Evolutionary conservation across 2,329 filamentous ascomycete species (phyloP), one percentile per base, ranked within the genome.

Genomic region (Aspergillus sclerotialis): DNA sequence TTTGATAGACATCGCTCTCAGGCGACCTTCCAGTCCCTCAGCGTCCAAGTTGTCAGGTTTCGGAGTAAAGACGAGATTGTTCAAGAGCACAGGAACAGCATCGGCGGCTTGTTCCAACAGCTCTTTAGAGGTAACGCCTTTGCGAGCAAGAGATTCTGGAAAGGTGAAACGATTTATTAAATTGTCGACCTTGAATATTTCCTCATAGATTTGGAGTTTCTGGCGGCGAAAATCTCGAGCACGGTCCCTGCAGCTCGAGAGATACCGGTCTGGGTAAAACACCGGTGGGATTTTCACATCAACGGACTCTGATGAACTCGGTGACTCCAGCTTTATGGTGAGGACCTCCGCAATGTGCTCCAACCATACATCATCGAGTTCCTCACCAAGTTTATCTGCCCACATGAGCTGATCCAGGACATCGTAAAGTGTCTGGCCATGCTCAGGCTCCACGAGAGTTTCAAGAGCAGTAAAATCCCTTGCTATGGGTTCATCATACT

Each of bases 241-340:
- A 7, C 64, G 48, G 2, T 63, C 61, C 36, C 66, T 62, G 38
- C 72, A 74, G 40, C 65, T 60, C 31, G 72, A 63, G 29, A 79
- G 59, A 50, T 81, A 82, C 29, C 76, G 68, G 55, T 81, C 78
- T 4, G 73, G 66, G 43, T 76, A 78, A 47, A 77, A 69, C 2
- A 65, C 61, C 2, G 67, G 51, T 3, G 76, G 75, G 12, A 78
- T 63, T 5, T 68, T 69, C 28, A 79, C 55, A 17, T 67, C 61
- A 15, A 72, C 49, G 17, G 44, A 48, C 26, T 49, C 52, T 21
- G 43, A 57, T 18, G 66, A 48, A 11, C 46, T 61, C 36, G 47
- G 43, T 53, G 45, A 56, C 49, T 57, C 61, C 28, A 61, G 44
- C 43, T 50, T 65, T 49, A 80, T 63, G 7, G 72, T 68, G n/a